Base-by-base conservation (phyloP, 495 filamentous ascomycete genomes). In the Aspergillus haitiensis region DNA sequence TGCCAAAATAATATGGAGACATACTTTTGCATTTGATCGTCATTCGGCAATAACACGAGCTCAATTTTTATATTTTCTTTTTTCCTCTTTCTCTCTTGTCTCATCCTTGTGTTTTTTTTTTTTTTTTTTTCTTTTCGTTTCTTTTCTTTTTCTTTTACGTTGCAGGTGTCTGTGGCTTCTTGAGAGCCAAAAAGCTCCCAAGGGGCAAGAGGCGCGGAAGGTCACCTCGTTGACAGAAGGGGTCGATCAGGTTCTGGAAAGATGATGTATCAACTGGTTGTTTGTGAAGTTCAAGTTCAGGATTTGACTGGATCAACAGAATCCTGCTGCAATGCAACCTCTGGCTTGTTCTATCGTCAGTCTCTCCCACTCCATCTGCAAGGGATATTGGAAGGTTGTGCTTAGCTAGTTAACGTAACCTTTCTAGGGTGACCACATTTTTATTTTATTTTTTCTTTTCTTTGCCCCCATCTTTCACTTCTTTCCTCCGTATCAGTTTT, bases 211-310 rank as follows among this genome's bases (percentile, higher is more conserved):
- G 37, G 13, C 16, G 18, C 16, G 12, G 12, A 31, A 62, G 32
- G 53, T 47, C 52, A 32, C 57, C 58, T 67, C 62, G 56, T 64
- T 64, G 59, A 57, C 35, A 50, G 55, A 61, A 65, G 52, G 42
- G 48, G 62, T 33, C 21, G 65, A 64, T 64, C 56, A 51, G 59
- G 59, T 67, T 67, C 65, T 67, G 59, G 65, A 67, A 67, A 62
- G 44, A 1, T 56, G 62, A 62, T 57, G 54, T 61, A 59, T 66
- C 60, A 51, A 53, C 21, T 27, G 21, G 51, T 63, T 34, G 15
- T 47, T 58, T 52, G 37, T 40, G 16, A 13, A 5, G 33, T 40
- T 51, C 49, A 16, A 47, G 51, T 50, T 39, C 55, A 55, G 54
- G 50, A 42, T 40, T 52, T 44, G 46, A 36, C 49, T 56, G 44